A percentile compares a stretch with the other conserved stretches of the same genome.
Conservation (phyloP, 306 rosid genomes). For the Gastrolobium bilobum region DNA sequence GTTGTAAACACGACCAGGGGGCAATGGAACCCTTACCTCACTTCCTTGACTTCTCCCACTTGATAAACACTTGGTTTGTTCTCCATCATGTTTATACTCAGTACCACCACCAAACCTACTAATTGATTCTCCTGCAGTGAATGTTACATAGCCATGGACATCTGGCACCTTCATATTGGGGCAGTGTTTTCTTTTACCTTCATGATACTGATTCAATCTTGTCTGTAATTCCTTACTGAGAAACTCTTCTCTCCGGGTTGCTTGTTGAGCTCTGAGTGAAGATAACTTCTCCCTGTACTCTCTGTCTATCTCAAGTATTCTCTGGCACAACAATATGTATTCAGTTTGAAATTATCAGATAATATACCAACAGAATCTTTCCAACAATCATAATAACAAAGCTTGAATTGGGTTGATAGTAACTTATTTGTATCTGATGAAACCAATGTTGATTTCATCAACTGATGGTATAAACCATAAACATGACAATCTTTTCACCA, state of each 20-base stretch:
- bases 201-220: conserved; percentile 32
- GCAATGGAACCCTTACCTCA: conserved; percentile 43
- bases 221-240: conserved; percentile 38
- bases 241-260: conserved; percentile 42
- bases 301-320: conserved; percentile 43
- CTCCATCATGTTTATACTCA: conserved; percentile 24
- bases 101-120: conserved; percentile 22
- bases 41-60: conserved; percentile 34
- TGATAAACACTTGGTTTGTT: background rate
- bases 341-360: conserved; percentile 23
- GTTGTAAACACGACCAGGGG: conserved; percentile 43
- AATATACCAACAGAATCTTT: background rate
- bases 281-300: conserved; percentile 40
- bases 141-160: conserved; percentile 11
- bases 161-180: conserved; percentile 24
- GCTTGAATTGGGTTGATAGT: conserved; percentile 4
- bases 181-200: conserved; percentile 14
- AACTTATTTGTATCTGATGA: background rate
- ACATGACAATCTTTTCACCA: conserved; percentile 4
- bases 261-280: conserved; percentile 46
- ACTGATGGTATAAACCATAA: background rate
- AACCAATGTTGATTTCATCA: background rate
- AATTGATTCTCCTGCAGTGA: conserved; percentile 29
- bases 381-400: background rate
- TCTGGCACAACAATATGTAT: conserved; percentile 38